Evolutionary conservation across 495 filamentous ascomycete genomes (phyloP).

Genomic region (Penicillium cosmopolitanum): DNA sequence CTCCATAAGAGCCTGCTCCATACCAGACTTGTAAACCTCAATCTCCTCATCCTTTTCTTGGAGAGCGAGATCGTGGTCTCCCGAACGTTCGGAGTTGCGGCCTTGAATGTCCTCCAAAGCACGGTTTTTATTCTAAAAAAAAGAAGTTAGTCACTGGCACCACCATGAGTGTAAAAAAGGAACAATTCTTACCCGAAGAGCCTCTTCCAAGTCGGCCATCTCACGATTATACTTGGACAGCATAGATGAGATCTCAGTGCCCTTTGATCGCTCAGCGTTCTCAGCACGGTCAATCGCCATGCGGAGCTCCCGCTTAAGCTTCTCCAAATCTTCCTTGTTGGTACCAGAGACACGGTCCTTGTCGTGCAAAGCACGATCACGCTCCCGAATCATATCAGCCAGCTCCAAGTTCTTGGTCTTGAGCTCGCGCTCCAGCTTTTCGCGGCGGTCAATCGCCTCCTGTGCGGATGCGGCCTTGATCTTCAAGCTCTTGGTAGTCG

Average conservation of each 20-base stretch:
- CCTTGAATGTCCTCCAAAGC: constrained; percentile 81
- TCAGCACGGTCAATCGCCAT: constrained; percentile 92
- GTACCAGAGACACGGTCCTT: constrained; percentile 81
- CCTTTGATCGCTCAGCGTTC: constrained; percentile 89
- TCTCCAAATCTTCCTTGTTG: constrained; percentile 92
- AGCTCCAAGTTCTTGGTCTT: constrained; percentile 99
- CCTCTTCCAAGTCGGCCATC: constrained; percentile 93
- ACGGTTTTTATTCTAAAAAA: constrained; percentile 70
- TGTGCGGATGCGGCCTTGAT: constrained; percentile 95
- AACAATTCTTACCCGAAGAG: constrained; percentile 60
- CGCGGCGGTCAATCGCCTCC: constrained; percentile 91
- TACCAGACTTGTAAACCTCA: constrained; percentile 93
- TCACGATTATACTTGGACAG: constrained; percentile 95
- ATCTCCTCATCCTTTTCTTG: constrained; percentile 96
- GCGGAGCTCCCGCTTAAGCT: constrained; percentile 93
- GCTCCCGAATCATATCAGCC: constrained; percentile 97
- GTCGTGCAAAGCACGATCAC: constrained; percentile 93
- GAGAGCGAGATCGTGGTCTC: constrained; percentile 80
- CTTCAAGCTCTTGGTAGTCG: constrained; percentile 94
- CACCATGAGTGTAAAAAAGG: neutral
- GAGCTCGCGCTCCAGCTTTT: constrained; percentile 94
- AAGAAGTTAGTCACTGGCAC: neutral
- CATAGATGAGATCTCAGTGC: constrained; percentile 90
- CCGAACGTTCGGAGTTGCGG: constrained; percentile 77
- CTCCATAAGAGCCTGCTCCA: constrained; percentile 93